Conservation (phyloP, 345 rosid genomes). For the Melaleuca quinquenervia region DNA sequence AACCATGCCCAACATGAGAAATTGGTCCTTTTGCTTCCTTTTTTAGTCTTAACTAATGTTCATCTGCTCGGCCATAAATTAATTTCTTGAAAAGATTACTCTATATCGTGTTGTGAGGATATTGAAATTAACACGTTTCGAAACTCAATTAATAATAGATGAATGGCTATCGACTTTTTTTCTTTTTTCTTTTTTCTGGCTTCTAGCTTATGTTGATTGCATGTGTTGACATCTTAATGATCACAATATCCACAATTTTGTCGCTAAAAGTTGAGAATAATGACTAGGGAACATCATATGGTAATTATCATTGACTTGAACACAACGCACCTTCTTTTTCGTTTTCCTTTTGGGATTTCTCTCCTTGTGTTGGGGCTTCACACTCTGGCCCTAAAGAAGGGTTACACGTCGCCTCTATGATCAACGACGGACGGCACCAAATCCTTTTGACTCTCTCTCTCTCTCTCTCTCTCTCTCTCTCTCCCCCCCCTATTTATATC, state of each 20-base stretch:
- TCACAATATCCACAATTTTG: neutral
- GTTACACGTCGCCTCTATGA: constrained; percentile 44
- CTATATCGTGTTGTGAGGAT: rapidly evolving
- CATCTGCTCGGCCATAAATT: neutral
- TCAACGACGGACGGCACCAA: constrained; percentile 74
- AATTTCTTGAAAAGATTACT: neutral
- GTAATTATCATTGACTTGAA: neutral
- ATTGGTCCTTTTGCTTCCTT: neutral
- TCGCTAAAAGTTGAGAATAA: neutral
- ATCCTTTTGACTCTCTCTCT: constrained; percentile 36
- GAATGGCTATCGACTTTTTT: neutral
- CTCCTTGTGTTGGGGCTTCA: neutral
- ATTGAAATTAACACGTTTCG: neutral
- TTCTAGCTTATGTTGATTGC: neutral
- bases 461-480: neutral
- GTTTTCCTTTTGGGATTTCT: neutral
- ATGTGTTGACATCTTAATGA: neutral
- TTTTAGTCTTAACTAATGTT: neutral
- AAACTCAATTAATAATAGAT: neutral
- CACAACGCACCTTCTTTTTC: neutral
- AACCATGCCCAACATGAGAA: neutral
- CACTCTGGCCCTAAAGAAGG: neutral
- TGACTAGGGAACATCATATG: neutral
- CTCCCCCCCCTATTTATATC: constrained; percentile 19
- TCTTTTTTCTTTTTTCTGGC: neutral